Conservation (phyloP, 2,329 filamentous ascomycete genomes). For the Neofusicoccum cordaticola region DNA sequence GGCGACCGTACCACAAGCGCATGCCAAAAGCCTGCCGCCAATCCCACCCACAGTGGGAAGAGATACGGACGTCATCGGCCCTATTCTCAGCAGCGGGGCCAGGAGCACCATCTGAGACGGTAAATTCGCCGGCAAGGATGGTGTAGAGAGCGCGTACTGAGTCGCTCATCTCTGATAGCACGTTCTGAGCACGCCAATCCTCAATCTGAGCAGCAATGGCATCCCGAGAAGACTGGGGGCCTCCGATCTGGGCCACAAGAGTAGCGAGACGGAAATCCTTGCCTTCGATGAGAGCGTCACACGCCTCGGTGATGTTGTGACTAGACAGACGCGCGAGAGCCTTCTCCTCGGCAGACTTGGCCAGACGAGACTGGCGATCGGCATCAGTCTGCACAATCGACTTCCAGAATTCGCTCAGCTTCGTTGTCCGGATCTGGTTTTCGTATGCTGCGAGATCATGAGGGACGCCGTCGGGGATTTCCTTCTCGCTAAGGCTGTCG, state of each 20-base stretch:
- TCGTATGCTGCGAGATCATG: constrained; percentile 41
- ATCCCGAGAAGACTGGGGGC: constrained; percentile 60
- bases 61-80: constrained; percentile 75
- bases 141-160: constrained; percentile 85
- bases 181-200: constrained; percentile 78
- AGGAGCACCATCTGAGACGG: constrained; percentile 74
- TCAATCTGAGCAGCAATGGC: constrained; percentile 78
- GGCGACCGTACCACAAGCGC: constrained; percentile 75
- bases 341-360: constrained; percentile 71
- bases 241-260: constrained; percentile 78
- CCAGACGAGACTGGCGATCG: constrained; percentile 52
- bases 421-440: constrained; percentile 51
- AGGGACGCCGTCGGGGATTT: constrained; percentile 46
- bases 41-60: constrained; percentile 78
- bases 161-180: constrained; percentile 83
- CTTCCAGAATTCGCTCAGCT: constrained; percentile 67
- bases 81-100: constrained; percentile 74
- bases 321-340: constrained; percentile 77
- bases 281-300: constrained; percentile 70
- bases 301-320: constrained; percentile 78
- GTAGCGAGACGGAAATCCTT: constrained; percentile 82
- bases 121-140: constrained; percentile 82
- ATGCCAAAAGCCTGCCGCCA: constrained; percentile 94
- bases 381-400: constrained; percentile 38
- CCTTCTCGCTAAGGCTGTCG: constrained; percentile 34